These are phyloP conservation scores for Cryphonectria radicalis DNA, from an alignment of 2,329 filamentous ascomycete genomes.

Conservation along the genomic window DNA sequence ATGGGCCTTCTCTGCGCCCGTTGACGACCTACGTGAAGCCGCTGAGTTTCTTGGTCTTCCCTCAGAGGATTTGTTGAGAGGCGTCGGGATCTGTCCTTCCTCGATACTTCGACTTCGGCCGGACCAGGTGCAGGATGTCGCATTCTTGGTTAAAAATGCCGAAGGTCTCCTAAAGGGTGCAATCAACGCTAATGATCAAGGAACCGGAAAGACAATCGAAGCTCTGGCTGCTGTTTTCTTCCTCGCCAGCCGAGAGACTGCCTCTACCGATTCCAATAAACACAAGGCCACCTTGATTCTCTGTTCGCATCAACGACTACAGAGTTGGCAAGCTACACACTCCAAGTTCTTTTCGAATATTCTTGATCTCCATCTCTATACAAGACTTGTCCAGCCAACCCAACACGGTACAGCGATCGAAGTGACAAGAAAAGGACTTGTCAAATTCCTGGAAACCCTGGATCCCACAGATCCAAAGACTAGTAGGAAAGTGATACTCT, in stretches of 20 bases:
- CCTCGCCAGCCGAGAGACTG: constrained; percentile 4
- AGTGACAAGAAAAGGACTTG: background rate
- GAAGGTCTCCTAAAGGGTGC: background rate
- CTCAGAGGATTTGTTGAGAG: background rate
- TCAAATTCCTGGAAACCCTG: background rate
- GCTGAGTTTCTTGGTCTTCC: constrained; percentile 7
- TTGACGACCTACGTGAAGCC: constrained; percentile 6
- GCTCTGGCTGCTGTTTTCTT: constrained; percentile 13
- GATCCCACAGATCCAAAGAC: background rate
- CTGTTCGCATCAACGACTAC: constrained; percentile 4
- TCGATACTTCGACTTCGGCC: constrained; percentile 9
- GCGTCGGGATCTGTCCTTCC: background rate
- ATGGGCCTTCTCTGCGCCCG: background rate
- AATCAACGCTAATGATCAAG: constrained; percentile 13
- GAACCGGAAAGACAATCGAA: constrained; percentile 19
- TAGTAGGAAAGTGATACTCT: background rate
- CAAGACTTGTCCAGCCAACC: background rate
- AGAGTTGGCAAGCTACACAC: constrained; percentile 5
- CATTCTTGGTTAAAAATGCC: constrained; percentile 18
- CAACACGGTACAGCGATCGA: background rate
- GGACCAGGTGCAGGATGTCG: constrained; percentile 19
- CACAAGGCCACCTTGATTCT: constrained; percentile 13
- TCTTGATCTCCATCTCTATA: background rate
- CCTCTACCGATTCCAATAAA: rapidly evolving
- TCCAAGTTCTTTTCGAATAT: constrained; percentile 8